phyloP scores from a whole-genome alignment of 2,329 filamentous ascomycete genomes.

The Penicillium psychrosexuale region DNA sequence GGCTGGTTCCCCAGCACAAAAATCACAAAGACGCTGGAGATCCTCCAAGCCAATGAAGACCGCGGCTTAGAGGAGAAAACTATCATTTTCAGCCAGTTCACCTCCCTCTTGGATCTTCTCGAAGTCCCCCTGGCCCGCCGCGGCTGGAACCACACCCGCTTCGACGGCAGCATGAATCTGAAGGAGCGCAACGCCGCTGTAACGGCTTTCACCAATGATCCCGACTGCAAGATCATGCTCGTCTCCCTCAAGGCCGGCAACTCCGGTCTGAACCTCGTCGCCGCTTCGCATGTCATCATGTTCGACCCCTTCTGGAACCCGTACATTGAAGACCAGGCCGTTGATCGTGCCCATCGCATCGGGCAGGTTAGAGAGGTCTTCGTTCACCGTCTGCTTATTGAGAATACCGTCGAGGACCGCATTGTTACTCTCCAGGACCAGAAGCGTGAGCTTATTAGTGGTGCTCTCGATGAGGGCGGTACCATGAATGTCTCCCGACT shows the following conservation, averaged over 20 bases:
- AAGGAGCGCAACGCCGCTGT: conserved; percentile 65
- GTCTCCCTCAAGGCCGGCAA: conserved; percentile 79
- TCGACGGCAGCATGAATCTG: conserved; percentile 72
- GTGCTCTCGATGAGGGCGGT: conserved; percentile 74
- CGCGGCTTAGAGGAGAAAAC: conserved; percentile 64
- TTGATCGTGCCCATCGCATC: conserved; percentile 85
- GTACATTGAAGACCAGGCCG: conserved; percentile 86
- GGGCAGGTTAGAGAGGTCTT: conserved; percentile 71
- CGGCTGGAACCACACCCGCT: conserved; percentile 62
- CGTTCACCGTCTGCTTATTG: conserved; percentile 75
- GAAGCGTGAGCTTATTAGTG: conserved; percentile 73
- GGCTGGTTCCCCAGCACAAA: conserved; percentile 73
- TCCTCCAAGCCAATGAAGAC: conserved; percentile 54
- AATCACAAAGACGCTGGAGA: conserved; percentile 64
- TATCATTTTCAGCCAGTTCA: conserved; percentile 80
- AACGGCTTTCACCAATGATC: conserved; percentile 62
- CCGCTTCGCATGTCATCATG: conserved; percentile 81
- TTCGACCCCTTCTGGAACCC: conserved; percentile 95
- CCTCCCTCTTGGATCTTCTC: conserved; percentile 71
- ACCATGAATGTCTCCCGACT: conserved; percentile 65
- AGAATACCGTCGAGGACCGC: conserved; percentile 80
- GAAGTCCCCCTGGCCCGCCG: conserved; percentile 66
- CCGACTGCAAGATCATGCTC: conserved; percentile 65
- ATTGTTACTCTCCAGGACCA: conserved; percentile 75
- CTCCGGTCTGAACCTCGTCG: conserved; percentile 79